Evolutionary conservation across 208 protist genomes (phyloP), one percentile per base, ranked within the genome.

Genomic region (Angomonas deanei): DNA sequence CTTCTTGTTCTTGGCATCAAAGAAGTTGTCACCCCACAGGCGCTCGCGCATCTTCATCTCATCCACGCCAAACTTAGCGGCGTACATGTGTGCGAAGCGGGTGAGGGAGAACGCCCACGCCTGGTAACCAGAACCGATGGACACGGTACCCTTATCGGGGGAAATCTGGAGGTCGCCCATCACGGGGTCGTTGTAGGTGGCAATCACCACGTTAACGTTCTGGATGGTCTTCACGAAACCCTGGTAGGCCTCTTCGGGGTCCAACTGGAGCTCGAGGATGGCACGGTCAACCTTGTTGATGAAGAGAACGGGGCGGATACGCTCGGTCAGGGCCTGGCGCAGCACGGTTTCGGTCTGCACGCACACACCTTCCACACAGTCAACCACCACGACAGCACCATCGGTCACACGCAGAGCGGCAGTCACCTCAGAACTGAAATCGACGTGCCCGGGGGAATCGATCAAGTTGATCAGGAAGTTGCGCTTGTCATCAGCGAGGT

Each of bases 311-410:
- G 98, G 99, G 72, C 92, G 90, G 74, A 99, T 99, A 75, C 98
- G 92, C 88, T 99, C 98, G 27, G 79, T 74, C 61, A 99, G 86
- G 13, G 82, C 79, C 77, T 86, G 76, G 57, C 82, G 79, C 26
- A 99, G 91, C 72, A 99, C 98, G 70, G 98, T 99, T 84, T 99
- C 98, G 53, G 98, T 99, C 88, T 99, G 98, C 30, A 99, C 98
- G 78, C 97, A 99, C 60, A 99, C 98, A 79, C 99, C 99, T 75
- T 99, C 96, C 63, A 99, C 96, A 72, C 91, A 98, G 73, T 99
- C 99, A 13, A 76, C 97, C 62, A 99, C 98, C 53, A 99, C 98
- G 10, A 99, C 80, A 52, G 98, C 98, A 82, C 99, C 99, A 81
- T 99, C 98, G 61, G 98, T 99, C 63, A 99, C 98, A 91, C 99